Conservation (phyloP, 495 filamentous ascomycete genomes). For the Xylaria sp. region DNA sequence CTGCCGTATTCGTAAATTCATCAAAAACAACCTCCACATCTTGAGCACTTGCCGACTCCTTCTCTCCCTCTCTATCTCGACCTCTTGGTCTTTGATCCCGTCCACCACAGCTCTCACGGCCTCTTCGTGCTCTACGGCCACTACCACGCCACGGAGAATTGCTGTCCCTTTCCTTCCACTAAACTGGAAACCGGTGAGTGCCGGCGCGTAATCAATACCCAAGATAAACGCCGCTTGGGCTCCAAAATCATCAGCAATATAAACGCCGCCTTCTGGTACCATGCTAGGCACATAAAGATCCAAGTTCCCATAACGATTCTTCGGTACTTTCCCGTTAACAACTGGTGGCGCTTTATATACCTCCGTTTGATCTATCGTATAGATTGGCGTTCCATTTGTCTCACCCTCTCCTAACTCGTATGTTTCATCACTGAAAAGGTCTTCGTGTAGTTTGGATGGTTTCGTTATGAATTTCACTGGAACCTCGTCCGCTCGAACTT, state of each 20-base stretch:
- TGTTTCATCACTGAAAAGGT: constrained; percentile 47
- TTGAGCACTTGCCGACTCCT: constrained; percentile 64
- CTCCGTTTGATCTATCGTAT: constrained; percentile 77
- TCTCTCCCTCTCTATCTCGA: constrained; percentile 62
- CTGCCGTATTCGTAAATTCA: constrained; percentile 78
- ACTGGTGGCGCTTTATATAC: constrained; percentile 79
- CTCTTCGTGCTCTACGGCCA: constrained; percentile 72
- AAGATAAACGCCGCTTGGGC: constrained; percentile 75
- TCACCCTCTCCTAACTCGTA: constrained; percentile 48
- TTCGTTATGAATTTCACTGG: constrained; percentile 73
- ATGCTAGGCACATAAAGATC: constrained; percentile 93
- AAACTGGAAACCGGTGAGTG: constrained; percentile 90
- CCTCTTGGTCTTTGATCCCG: constrained; percentile 67
- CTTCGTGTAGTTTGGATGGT: constrained; percentile 36
- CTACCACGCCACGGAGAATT: constrained; percentile 75
- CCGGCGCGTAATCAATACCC: constrained; percentile 85
- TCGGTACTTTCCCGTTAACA: constrained; percentile 74
- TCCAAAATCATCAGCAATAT: constrained; percentile 68
- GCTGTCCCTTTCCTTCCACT: constrained; percentile 82
- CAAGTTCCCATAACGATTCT: constrained; percentile 87
- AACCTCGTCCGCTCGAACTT: constrained; percentile 75
- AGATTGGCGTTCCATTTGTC: constrained; percentile 64
- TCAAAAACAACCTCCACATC: constrained; percentile 79
- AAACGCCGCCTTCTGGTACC: constrained; percentile 81
- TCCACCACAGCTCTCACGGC: constrained; percentile 71